A percentile compares a stretch with the other conserved stretches of the same genome.
Evolutionary conservation across 495 filamentous ascomycete species (phyloP).

Genomic region (Hyaloscypha bicolor): DNA sequence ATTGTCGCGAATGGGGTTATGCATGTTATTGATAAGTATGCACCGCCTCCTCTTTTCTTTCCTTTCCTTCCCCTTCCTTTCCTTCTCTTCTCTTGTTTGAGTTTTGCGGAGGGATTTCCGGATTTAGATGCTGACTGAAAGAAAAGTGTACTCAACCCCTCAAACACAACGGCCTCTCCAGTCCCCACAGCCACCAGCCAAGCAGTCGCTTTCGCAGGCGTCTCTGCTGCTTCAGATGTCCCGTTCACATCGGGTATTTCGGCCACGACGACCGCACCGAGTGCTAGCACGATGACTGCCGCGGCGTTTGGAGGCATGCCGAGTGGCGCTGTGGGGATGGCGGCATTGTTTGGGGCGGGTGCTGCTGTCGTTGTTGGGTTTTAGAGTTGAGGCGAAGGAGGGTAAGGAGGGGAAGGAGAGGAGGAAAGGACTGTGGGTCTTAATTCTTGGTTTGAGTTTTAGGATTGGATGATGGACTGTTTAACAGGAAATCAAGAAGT

Average conservation of each 20-base stretch:
- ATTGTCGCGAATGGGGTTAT: conserved; percentile 29
- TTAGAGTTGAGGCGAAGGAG: background rate
- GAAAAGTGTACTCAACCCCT: conserved; percentile 62
- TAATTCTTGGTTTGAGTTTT: no score
- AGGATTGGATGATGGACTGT: no score
- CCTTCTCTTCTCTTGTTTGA: no score
- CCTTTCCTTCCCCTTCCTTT: background rate
- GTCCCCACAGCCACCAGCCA: conserved; percentile 46
- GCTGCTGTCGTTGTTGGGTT: conserved; percentile 32
- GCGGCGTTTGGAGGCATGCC: conserved; percentile 33
- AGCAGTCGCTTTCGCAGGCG: conserved; percentile 52
- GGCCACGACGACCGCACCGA: conserved; percentile 38
- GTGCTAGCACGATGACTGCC: conserved; percentile 36
- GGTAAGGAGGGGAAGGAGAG: no score
- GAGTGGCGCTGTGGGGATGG: conserved; percentile 37
- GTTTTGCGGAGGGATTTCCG: no score
- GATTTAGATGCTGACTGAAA: background rate
- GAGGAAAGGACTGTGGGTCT: no score
- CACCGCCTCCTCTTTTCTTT: background rate
- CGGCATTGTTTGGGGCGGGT: conserved; percentile 38
- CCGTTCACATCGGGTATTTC: conserved; percentile 49
- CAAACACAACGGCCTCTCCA: conserved; percentile 50
- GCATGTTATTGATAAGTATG: conserved; percentile 29
- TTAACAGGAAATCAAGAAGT: no score
- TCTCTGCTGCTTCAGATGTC: conserved; percentile 42